These are phyloP conservation scores for Tritrichomonas foetus DNA, from an alignment of 208 protist genomes.

Conservation along the genomic window DNA sequence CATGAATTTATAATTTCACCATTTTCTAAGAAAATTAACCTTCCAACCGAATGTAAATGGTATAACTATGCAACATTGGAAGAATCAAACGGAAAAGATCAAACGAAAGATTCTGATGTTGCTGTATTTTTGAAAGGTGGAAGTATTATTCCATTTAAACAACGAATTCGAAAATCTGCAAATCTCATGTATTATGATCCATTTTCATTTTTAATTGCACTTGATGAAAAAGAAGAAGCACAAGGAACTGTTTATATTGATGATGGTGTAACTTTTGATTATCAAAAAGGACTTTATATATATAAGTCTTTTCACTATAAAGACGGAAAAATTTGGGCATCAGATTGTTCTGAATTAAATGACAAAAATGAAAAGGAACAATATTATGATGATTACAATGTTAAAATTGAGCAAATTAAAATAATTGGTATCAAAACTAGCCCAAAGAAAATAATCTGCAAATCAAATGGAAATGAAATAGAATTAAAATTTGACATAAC, in stretches of 20 bases:
- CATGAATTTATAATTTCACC: slow-evolving; percentile 72
- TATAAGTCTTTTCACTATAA: not conserved
- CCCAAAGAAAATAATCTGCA: not conserved
- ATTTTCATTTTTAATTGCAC: slow-evolving; percentile 59
- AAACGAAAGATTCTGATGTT: not conserved
- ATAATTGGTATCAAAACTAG: not conserved
- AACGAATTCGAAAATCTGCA: slow-evolving; percentile 73
- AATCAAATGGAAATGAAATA: not conserved
- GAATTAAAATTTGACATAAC: too few relatives aligned
- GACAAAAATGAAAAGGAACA: not conserved
- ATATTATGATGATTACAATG: not conserved
- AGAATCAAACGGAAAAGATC: not conserved
- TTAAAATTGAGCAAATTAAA: not conserved
- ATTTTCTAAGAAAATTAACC: slow-evolving; percentile 66
- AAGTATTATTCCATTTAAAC: slow-evolving; percentile 75
- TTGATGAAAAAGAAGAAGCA: slow-evolving; percentile 45
- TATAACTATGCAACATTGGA: slow-evolving; percentile 64
- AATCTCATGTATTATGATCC: slow-evolving; percentile 65
- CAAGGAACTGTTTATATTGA: slow-evolving; percentile 47
- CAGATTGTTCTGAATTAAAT: not conserved
- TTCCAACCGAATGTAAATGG: slow-evolving; percentile 63
- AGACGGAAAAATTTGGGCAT: not conserved
- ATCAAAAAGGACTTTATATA: not conserved
- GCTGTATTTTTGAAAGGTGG: slow-evolving; percentile 81
- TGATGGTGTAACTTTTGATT: slow-evolving; percentile 45